These are phyloP conservation scores for Cajanus cajan DNA, from an alignment of 306 rosid species.

Conservation along the genomic window DNA sequence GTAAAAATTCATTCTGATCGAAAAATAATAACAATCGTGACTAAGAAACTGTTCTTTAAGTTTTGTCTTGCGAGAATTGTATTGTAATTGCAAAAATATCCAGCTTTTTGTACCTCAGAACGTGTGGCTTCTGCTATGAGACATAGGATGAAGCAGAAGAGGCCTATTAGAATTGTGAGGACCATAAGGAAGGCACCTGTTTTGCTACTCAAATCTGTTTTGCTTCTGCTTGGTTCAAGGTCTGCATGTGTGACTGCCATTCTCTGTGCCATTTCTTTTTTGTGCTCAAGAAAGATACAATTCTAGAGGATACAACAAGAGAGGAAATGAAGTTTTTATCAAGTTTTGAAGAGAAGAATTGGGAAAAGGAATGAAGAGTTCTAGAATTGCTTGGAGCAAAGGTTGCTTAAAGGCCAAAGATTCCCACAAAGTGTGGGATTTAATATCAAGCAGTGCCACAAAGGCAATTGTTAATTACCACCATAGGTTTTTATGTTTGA, in stretches of 20 bases:
- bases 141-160: constrained; percentile 75
- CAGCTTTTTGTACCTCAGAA: constrained; percentile 61
- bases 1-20: too few species aligned
- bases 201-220: constrained; percentile 66
- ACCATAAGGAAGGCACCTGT: constrained; percentile 57
- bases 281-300: constrained; percentile 16
- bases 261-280: constrained; percentile 34
- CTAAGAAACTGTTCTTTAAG: too few species aligned
- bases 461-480: constrained; percentile 26
- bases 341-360: constrained; percentile 21
- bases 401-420: constrained; percentile 82
- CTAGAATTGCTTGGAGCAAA: constrained; percentile 79
- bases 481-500: constrained; percentile 34
- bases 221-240: constrained; percentile 63
- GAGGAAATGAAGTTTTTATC: not conserved
- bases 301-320: not conserved
- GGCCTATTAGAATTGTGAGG: constrained; percentile 69
- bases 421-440: constrained; percentile 47
- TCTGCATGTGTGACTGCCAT: constrained; percentile 92
- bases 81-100: not conserved
- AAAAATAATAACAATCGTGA: too few species aligned
- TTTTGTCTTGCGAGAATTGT: not conserved
- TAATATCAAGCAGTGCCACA: constrained; percentile 41
- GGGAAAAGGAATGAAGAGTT: constrained; percentile 34
- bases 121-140: constrained; percentile 90